Evolutionary conservation across 2,329 filamentous ascomycete genomes (phyloP).

Genomic region (Huntiella savannae): DNA sequence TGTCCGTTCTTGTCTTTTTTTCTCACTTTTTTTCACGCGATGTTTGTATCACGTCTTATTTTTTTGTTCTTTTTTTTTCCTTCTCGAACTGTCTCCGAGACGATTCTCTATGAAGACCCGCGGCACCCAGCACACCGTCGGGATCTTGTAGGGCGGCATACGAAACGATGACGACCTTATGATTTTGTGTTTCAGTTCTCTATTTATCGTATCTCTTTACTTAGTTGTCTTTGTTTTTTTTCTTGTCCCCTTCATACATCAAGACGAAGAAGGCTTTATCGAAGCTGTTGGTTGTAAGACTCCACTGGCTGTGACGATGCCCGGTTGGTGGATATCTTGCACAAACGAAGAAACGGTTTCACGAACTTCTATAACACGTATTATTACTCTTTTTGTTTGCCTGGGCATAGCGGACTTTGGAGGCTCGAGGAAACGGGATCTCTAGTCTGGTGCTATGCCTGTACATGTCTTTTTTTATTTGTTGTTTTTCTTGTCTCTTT

Average conservation of each 20-base stretch:
- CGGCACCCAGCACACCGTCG: not conserved
- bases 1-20: not conserved
- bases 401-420: not conserved
- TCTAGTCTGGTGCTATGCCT: not conserved
- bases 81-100: constrained; percentile 8
- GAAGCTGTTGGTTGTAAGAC: constrained; percentile 2
- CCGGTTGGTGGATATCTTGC: not conserved
- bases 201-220: constrained; percentile 12
- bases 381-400: constrained; percentile 1
- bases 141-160: not conserved
- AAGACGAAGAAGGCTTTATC: constrained; percentile 1
- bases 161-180: constrained; percentile 11
- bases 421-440: constrained; percentile 18
- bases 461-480: constrained; percentile 2
- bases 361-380: constrained; percentile 1
- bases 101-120: not conserved
- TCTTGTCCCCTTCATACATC: constrained; percentile 13
- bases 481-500: not conserved
- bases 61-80: constrained; percentile 8
- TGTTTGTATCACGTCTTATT: constrained; percentile 4
- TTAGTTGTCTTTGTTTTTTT: constrained; percentile 12
- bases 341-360: constrained; percentile 7
- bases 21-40: not conserved
- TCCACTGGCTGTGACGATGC: constrained; percentile 1
- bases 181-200: constrained; percentile 10